phyloP scores from a whole-genome alignment of 371 early-diverging fungal genomes.

The Parasitella parasitica region DNA sequence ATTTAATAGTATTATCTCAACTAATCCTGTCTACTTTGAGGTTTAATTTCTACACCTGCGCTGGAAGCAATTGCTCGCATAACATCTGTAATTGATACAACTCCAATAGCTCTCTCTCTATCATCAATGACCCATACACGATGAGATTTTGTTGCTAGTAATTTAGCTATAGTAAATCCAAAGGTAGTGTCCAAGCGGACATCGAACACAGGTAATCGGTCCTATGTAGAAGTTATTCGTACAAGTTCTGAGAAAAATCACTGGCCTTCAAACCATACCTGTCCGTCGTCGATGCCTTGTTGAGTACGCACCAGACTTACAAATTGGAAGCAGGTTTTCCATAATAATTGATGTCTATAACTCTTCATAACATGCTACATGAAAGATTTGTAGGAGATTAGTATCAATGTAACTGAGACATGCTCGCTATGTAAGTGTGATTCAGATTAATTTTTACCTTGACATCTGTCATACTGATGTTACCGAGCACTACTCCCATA shows the following conservation, averaged over 20 bases:
- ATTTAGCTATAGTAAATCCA: slow-evolving; percentile 69
- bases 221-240: slow-evolving; percentile 35
- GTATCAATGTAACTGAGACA: not conserved
- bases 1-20: not conserved
- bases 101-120: slow-evolving; percentile 52
- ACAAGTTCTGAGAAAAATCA: not conserved
- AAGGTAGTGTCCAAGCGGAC: slow-evolving; percentile 71
- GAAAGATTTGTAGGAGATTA: too few relatives aligned
- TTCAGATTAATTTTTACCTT: slow-evolving; percentile 35
- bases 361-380: slow-evolving; percentile 46
- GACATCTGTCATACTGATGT: slow-evolving; percentile 73
- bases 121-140: slow-evolving; percentile 81
- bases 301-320: slow-evolving; percentile 48
- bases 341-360: slow-evolving; percentile 44
- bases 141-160: slow-evolving; percentile 80
- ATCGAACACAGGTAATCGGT: slow-evolving; percentile 77
- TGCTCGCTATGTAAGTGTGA: not conserved
- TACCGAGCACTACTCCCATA: slow-evolving; percentile 63
- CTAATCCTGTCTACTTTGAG: not conserved
- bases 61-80: slow-evolving; percentile 55
- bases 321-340: slow-evolving; percentile 59
- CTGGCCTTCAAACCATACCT: slow-evolving; percentile 26
- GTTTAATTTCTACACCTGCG: slow-evolving; percentile 13
- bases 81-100: slow-evolving; percentile 77
- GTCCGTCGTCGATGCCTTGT: slow-evolving; percentile 57